These are phyloP conservation scores for Camellia oleifera DNA, from an alignment of 179 eudicot species.

Conservation along the genomic window DNA sequence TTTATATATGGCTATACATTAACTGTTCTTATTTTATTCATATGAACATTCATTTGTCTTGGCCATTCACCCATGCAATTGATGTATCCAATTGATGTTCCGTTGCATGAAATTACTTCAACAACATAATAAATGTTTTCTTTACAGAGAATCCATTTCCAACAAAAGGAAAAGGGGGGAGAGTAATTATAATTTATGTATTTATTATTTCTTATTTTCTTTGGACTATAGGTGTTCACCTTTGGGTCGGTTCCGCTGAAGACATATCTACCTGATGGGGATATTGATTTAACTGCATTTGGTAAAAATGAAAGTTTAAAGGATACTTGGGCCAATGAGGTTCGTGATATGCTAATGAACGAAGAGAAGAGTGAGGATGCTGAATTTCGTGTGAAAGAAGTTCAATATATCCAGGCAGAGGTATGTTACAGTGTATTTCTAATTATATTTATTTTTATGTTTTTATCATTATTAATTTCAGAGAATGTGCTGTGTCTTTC, in stretches of 20 bases:
- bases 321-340: conserved; percentile 51
- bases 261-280: conserved; percentile 80
- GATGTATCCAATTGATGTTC: background rate
- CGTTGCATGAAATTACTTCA: background rate
- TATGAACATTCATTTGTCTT: background rate
- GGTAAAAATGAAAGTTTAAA: conserved; percentile 39
- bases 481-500: background rate
- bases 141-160: background rate
- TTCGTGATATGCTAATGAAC: conserved; percentile 29
- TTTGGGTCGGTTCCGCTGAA: conserved; percentile 83
- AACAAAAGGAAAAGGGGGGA: background rate
- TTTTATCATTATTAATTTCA: background rate
- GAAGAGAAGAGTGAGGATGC: conserved; percentile 44
- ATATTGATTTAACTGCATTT: conserved; percentile 61
- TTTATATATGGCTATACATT: background rate
- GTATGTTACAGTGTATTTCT: conserved; percentile 13
- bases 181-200: background rate
- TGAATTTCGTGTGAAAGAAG: conserved; percentile 40
- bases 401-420: conserved; percentile 55
- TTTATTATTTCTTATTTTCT: conserved; percentile 2
- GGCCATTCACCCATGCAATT: background rate
- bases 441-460: background rate
- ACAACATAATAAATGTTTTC: background rate
- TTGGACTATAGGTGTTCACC: conserved; percentile 52
- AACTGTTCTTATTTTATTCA: background rate